Evolutionary conservation across 2,329 filamentous ascomycete genomes (phyloP).

Genomic region (Verticillium albo-atrum): DNA sequence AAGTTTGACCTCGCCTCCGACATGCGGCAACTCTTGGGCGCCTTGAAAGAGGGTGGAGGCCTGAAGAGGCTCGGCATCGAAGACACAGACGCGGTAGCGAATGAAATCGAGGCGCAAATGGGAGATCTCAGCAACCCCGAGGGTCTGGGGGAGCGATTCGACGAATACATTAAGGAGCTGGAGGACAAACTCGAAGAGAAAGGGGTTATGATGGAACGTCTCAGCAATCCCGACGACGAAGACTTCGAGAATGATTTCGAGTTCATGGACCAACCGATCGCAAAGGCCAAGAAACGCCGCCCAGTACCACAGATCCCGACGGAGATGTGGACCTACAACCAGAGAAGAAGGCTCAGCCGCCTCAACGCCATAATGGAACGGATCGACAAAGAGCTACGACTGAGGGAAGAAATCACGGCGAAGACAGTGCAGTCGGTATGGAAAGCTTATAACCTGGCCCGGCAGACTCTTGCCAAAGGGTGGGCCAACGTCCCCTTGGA

Average conservation of each 20-base stretch:
- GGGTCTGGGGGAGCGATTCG: conserved; percentile 25
- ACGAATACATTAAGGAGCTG: conserved; percentile 30
- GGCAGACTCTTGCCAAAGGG: conserved; percentile 35
- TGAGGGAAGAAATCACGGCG: conserved; percentile 15
- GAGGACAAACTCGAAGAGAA: conserved; percentile 14
- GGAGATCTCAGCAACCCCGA: conserved; percentile 23
- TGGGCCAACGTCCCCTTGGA: conserved; percentile 54
- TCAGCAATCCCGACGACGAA: conserved; percentile 7
- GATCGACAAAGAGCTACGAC: conserved; percentile 21
- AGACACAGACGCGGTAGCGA: conserved; percentile 41
- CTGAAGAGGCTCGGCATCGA: conserved; percentile 32
- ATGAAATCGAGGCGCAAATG: conserved; percentile 9
- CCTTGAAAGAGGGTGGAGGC: conserved; percentile 15
- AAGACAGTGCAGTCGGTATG: conserved; percentile 38
- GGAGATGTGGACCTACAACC: conserved; percentile 29
- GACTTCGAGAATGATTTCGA: conserved; percentile 16
- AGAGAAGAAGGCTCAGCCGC: conserved; percentile 30
- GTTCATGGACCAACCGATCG: not conserved
- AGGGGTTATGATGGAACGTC: conserved; percentile 6
- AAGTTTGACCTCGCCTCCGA: conserved; percentile 15
- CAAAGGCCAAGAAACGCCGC: conserved; percentile 3
- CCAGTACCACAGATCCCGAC: conserved; percentile 29
- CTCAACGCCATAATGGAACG: conserved; percentile 27
- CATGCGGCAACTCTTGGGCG: conserved; percentile 21
- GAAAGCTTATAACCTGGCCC: conserved; percentile 44